These are phyloP conservation scores for Mentha longifolia DNA, from an alignment of 257 asterid species.

Conservation along the genomic window DNA sequence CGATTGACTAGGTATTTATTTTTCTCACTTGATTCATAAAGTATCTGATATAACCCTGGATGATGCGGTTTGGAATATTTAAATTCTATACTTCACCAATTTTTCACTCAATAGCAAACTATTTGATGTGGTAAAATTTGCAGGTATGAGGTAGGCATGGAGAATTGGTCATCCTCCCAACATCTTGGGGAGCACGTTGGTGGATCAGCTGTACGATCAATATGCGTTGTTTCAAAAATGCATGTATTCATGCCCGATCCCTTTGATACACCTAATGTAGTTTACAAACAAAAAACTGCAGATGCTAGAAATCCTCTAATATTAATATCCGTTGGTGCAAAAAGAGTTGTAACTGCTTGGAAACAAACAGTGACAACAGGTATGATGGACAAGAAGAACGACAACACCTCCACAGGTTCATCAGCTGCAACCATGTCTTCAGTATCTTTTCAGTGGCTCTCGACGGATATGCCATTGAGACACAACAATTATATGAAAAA, in stretches of 20 bases:
- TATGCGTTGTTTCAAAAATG: slow-evolving; percentile 68
- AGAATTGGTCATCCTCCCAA: slow-evolving; percentile 77
- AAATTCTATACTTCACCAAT: slow-evolving; percentile 4
- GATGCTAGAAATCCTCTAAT: slow-evolving; percentile 56
- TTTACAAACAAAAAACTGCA: slow-evolving; percentile 36
- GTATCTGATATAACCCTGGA: slow-evolving; percentile 16
- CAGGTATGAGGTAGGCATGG: slow-evolving; percentile 68
- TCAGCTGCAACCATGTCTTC: slow-evolving; percentile 41
- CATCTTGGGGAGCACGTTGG: slow-evolving; percentile 95
- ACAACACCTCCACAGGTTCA: slow-evolving; percentile 38
- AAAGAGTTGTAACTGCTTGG: slow-evolving; percentile 97
- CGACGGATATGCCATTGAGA: slow-evolving; percentile 86
- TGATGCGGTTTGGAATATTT: slow-evolving; percentile 13
- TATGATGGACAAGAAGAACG: slow-evolving; percentile 41
- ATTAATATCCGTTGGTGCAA: slow-evolving; percentile 94
- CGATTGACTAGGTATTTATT: slow-evolving; percentile 78
- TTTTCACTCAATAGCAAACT: slow-evolving; percentile 9
- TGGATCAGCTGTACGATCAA: slow-evolving; percentile 95
- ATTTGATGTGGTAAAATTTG: slow-evolving; percentile 37
- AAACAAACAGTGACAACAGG: slow-evolving; percentile 48
- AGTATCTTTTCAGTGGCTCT: slow-evolving; percentile 87
- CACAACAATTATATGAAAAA: slow-evolving; percentile 46
- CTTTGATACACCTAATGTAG: slow-evolving; percentile 38
- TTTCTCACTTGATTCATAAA: slow-evolving; percentile 20
- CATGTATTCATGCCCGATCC: slow-evolving; percentile 52